phyloP scores from a whole-genome alignment of 129 eudicot genomes.

The Chrysanthemum seticuspe region DNA sequence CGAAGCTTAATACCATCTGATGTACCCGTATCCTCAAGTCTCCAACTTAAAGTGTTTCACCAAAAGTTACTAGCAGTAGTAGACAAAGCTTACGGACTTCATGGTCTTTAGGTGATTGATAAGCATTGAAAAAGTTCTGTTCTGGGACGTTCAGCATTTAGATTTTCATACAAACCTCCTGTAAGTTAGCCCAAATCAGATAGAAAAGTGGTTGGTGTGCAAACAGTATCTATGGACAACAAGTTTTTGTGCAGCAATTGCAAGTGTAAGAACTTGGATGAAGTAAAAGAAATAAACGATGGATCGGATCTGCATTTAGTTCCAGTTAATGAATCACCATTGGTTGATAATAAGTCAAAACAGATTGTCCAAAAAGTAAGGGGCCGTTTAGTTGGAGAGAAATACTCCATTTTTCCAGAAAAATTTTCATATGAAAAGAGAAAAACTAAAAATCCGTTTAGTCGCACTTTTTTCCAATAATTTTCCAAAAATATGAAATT shows the following conservation, averaged over 20 bases:
- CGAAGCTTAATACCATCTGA: too few species aligned
- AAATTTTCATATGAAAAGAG: too few species aligned
- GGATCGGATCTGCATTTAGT: slow-evolving; percentile 62
- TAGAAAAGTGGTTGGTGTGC: slow-evolving; percentile 81
- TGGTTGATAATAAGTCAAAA: slow-evolving; percentile 55
- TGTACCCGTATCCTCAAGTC: too few species aligned
- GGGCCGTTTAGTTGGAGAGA: too few species aligned
- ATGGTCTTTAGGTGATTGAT: too few species aligned
- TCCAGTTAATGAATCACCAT: slow-evolving; percentile 49
- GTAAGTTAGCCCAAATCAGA: slow-evolving; percentile 39
- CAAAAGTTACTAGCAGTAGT: too few species aligned
- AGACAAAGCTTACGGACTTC: too few species aligned
- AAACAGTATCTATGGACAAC: slow-evolving; percentile 48
- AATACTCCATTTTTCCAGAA: too few species aligned
- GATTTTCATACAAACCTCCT: slow-evolving; percentile 71
- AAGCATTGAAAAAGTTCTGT: slow-evolving; percentile 53
- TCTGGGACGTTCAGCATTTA: slow-evolving; percentile 65
- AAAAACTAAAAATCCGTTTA: too few species aligned
- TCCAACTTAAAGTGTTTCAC: too few species aligned
- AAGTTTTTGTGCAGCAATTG: slow-evolving; percentile 64
- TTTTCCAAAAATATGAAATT: too few species aligned
- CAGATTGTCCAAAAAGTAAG: slow-evolving; percentile 85
- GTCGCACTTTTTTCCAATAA: too few species aligned
- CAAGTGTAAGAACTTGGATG: slow-evolving; percentile 42
- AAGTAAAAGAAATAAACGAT: slow-evolving; percentile 30